Base-by-base conservation (phyloP, 345 rosid genomes). In the Hibiscus trionum region DNA sequence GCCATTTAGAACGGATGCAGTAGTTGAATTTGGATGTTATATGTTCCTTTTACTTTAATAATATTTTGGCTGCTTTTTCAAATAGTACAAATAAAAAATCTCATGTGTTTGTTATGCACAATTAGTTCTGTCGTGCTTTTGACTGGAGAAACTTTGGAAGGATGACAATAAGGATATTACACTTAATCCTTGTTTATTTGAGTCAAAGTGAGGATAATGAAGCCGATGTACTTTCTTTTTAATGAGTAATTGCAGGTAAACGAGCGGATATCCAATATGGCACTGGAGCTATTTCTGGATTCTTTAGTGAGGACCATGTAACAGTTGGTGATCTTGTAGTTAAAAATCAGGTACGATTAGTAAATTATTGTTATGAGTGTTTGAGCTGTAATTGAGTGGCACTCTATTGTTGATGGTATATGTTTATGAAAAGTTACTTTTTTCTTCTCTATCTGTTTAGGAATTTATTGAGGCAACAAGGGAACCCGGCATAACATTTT, bases 391-490 rank as follows among this genome's bases (percentile, higher is more conserved):
- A 10, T 15, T 35, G 15, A 16, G 11, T 26, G n/a, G 29, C 16
- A 35, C 71, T 52, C 21, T 49, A 0, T 64, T 17, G 19, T 62
- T 75, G 53, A 5, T 47, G 47, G 11, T 3, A 3, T 17, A 8
- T 47, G 7, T 65, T 58, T 61, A 29, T 47, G 21, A 10, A 21
- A 31, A 27, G 39, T 72, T 50, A 63, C 16, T 49, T 55, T 55
- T 46, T 46, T 37, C 49, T 33, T 10, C 73, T 69, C 17, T 5
- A 12, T 55, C 19, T 47, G 42, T 75, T 72, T 77, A 94, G 99
- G 93, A 86, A 80, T 92, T 95, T 78, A 91, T 95, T 64, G 99
- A 95, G 82, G 87, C 97, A 77, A 88, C 99, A 10, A 84, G 75
- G 49, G 97, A 95, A 74, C 97, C 96, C 3, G 78, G 99, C 73